Conservation (phyloP, 2,329 filamentous ascomycete genomes). For the Pleoardoris graminearum region DNA sequence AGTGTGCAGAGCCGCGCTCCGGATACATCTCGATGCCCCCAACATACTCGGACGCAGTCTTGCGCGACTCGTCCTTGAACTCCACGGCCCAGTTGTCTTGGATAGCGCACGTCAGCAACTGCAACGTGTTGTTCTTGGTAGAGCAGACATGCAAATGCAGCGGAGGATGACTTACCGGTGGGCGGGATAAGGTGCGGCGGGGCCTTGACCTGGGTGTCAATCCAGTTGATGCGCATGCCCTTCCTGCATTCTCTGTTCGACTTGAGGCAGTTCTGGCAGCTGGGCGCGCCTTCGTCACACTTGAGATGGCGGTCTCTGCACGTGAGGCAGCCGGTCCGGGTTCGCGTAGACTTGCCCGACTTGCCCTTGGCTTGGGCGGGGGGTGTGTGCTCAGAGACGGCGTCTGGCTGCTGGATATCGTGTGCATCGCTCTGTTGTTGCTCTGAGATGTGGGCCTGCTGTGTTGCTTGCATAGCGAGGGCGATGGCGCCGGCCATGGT, state of each 20-base stretch:
- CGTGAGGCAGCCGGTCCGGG: conserved; percentile 87
- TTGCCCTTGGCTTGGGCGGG: conserved; percentile 18
- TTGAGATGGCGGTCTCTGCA: conserved; percentile 89
- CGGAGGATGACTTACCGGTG: conserved; percentile 9
- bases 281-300: conserved; percentile 75
- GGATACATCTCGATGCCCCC: conserved; percentile 77
- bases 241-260: conserved; percentile 84
- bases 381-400: neutral
- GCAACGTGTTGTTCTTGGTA: neutral
- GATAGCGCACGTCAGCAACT: conserved; percentile 38
- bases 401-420: conserved; percentile 10
- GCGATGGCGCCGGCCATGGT: conserved; percentile 9
- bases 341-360: conserved; percentile 72
- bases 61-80: conserved; percentile 86
- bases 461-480: conserved; percentile 12
- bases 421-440: conserved; percentile 1
- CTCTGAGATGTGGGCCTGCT: conserved; percentile 8
- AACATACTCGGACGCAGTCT: conserved; percentile 87
- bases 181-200: conserved; percentile 58
- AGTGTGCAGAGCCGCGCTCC: conserved; percentile 26
- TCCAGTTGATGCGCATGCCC: conserved; percentile 86
- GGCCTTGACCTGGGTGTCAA: conserved; percentile 75
- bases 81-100: conserved; percentile 67
- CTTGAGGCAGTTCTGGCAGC: conserved; percentile 81
- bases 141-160: neutral